Evolutionary conservation across 345 rosid species (phyloP).

Genomic region (Arabidopsis thaliana): TAIR10.1 NC_003074.8:4363501-4364000

Average conservation of each 20-base stretch:
- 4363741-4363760: conserved; percentile 63
- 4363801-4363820: conserved; percentile 2
- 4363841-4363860: neutral
- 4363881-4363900: conserved; percentile 10
- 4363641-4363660: neutral
- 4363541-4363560: conserved; percentile 70
- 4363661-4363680: conserved; percentile 57
- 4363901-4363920: conserved; percentile 51
- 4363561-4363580: conserved; percentile 74
- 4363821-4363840: conserved; percentile 5
- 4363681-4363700: conserved; percentile 81
- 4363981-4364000: conserved; percentile 38
- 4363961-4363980: conserved; percentile 45
- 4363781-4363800: conserved; percentile 12
- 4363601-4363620: conserved; percentile 9
- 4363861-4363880: conserved; percentile 22
- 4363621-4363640: conserved; percentile 13
- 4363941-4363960: conserved; percentile 56
- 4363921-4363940: conserved; percentile 91
- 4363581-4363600: conserved; percentile 15
- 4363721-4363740: conserved; percentile 73
- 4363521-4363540: conserved; percentile 84
- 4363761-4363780: conserved; percentile 48
- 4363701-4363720: conserved; percentile 71
- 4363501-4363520: conserved; percentile 52